A percentile compares a stretch with the other conserved stretches of the same genome.
phyloP scores from a whole-genome alignment of 257 asterid species.

The Craterostigma plantagineum region DNA sequence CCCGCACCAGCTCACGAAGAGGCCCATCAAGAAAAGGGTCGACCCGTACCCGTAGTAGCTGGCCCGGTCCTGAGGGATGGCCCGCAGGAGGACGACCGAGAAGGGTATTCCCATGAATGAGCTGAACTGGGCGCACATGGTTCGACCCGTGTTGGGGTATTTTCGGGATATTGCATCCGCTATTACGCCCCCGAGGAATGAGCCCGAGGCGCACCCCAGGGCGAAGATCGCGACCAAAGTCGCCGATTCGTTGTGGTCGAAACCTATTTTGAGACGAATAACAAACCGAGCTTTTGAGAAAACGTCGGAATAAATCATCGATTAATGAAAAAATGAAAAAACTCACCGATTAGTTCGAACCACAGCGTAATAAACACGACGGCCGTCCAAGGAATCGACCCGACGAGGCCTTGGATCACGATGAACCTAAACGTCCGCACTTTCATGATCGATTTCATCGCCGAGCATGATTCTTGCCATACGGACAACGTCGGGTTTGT shows the following conservation, averaged over 20 bases:
- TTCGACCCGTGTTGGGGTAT: conserved; percentile 68
- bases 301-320: no score
- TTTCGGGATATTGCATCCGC: conserved; percentile 53
- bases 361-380: conserved; percentile 77
- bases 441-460: conserved; percentile 68
- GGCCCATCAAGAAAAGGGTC: conserved; percentile 77
- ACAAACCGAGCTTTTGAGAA: no score
- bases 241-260: conserved; percentile 79
- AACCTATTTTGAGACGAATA: no score
- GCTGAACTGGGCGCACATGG: conserved; percentile 90
- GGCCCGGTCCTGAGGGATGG: conserved; percentile 40
- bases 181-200: conserved; percentile 74
- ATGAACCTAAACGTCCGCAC: conserved; percentile 82
- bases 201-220: conserved; percentile 83
- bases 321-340: neutral
- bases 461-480: conserved; percentile 79
- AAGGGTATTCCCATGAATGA: conserved; percentile 88
- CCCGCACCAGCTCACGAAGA: conserved; percentile 82
- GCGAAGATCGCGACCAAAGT: conserved; percentile 70
- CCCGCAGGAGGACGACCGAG: conserved; percentile 55
- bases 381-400: conserved; percentile 92
- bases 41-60: conserved; percentile 49
- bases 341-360: conserved; percentile 77
- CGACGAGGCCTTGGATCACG: conserved; percentile 87
- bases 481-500: conserved; percentile 26